Percentiles rank a stretch among this genome's conserved stretches.
phyloP scores from a whole-genome alignment of 495 filamentous ascomycete genomes.

The Lasiosphaeria hispida region DNA sequence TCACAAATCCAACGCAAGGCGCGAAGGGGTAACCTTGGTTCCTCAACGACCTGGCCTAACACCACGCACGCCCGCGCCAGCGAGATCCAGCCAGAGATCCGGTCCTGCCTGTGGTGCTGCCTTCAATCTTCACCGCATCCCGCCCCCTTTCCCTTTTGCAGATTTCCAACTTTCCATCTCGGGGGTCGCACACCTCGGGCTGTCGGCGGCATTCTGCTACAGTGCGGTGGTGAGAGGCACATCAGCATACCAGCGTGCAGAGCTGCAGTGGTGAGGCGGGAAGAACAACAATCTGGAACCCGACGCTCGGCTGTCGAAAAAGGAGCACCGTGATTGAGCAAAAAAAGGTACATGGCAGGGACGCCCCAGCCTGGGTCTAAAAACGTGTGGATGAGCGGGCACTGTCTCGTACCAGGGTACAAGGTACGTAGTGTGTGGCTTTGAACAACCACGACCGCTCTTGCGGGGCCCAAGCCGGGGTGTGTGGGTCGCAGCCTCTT shows the following conservation, averaged over 20 bases:
- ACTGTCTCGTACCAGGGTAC: constrained; percentile 15
- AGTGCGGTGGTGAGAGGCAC: background rate
- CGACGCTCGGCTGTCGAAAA: constrained; percentile 16
- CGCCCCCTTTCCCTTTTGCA: no score
- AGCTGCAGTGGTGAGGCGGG: background rate
- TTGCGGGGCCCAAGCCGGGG: constrained; percentile 7
- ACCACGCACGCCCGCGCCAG: no score
- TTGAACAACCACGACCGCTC: constrained; percentile 5
- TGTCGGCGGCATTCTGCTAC: background rate
- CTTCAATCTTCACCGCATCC: no score
- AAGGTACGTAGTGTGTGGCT: background rate
- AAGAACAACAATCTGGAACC: constrained; percentile 12
- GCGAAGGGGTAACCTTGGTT: no score
- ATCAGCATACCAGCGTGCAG: background rate
- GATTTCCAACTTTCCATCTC: no score
- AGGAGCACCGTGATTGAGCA: constrained; percentile 13
- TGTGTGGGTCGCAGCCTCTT: constrained; percentile 12
- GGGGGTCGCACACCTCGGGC: no score
- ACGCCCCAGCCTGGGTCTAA: constrained; percentile 15
- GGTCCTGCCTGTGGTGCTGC: background rate
- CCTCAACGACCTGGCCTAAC: no score
- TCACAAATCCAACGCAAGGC: background rate
- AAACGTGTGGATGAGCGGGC: constrained; percentile 14
- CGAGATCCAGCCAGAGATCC: background rate
- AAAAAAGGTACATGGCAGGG: constrained; percentile 18